Base-by-base conservation (phyloP, 345 rosid species). In the Cardamine chenopodiifolia region DNA sequence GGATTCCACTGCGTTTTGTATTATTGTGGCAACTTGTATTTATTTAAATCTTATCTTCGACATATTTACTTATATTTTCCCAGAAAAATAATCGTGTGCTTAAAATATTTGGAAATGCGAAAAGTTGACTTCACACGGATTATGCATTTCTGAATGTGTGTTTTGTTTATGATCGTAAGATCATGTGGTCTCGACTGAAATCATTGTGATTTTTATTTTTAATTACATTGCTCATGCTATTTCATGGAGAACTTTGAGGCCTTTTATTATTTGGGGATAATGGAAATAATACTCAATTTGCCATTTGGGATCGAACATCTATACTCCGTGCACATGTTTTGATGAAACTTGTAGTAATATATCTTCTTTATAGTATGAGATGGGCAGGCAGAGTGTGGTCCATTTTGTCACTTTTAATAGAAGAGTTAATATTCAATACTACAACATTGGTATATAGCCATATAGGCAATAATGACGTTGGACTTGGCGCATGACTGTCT, bases 301-400 rank as follows among this genome's bases (percentile, higher is more conserved):
- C 19, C 45, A 35, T 49, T 59, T 59, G 55, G 68, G 73, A 75
- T 67, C 68, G 68, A 58, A 59, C 73, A 75, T 59, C 68, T 35
- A 66, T 67, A 58, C 68, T 29, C 77, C 40, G 69, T 32, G 74
- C 70, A 42, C 74, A 61, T 29, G 22, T 40, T 75, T 68, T 20
- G 22, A 52, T 75, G 73, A 50, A 62, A 39, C 28, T n/a, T 42
- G 70, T 31, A 31, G 57, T 40, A 68, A 53, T 25, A 25, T 25
- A 25, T 25, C 26, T 25, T 25, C 26, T 25, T 25, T 25, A 25
- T 58, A 6, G 1, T 15, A 35, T 57, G 60, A 12, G n/a, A 66
- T 35, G 25, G 48, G 18, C 48, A 42, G 31, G 7, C 13, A 62
- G 23, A 54, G 8, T 14, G 68, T 75, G 78, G 78, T 59, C 73